A percentile compares a stretch with the other conserved stretches of the same genome.
Conservation (phyloP, 2,329 filamentous ascomycete species). For the Nemania serpens region DNA sequence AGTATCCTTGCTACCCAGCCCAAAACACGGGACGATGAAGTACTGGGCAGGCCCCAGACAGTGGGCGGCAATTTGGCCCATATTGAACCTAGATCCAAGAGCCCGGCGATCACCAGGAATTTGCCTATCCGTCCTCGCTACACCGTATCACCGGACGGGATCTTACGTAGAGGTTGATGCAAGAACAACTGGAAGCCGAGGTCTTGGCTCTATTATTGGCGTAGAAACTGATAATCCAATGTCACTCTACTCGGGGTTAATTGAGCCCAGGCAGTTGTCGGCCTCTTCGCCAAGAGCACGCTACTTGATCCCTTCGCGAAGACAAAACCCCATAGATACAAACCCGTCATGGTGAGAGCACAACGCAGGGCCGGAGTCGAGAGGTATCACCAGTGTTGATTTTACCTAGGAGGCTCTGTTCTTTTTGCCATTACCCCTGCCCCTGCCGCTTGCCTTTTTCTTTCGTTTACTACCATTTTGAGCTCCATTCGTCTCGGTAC, state of each 20-base stretch:
- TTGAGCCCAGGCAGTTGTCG: not conserved
- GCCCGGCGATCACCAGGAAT: not conserved
- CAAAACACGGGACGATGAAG: not conserved
- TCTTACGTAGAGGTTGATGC: not conserved
- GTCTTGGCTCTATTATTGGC: not conserved
- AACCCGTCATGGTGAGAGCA: not conserved
- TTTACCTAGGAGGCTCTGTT: constrained; percentile 31
- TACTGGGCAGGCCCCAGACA: not conserved
- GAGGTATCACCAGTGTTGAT: constrained; percentile 4
- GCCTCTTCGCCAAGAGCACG: not conserved
- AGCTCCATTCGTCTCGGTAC: constrained; percentile 32
- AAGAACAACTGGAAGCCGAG: not conserved
- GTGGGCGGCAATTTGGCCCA: constrained; percentile 2
- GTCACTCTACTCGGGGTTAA: not conserved
- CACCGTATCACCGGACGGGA: not conserved
- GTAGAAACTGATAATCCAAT: not conserved
- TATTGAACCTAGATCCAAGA: not conserved
- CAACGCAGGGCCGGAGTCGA: not conserved
- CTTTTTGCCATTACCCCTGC: constrained; percentile 29
- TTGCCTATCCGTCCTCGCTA: not conserved
- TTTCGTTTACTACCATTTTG: constrained; percentile 21
- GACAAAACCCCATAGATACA: not conserved
- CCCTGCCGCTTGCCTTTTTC: constrained; percentile 26
- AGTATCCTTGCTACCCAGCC: not conserved
- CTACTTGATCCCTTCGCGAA: not conserved